Base-by-base conservation (phyloP, 768 basidiomycete genomes). In the Boletus sp. region DNA sequence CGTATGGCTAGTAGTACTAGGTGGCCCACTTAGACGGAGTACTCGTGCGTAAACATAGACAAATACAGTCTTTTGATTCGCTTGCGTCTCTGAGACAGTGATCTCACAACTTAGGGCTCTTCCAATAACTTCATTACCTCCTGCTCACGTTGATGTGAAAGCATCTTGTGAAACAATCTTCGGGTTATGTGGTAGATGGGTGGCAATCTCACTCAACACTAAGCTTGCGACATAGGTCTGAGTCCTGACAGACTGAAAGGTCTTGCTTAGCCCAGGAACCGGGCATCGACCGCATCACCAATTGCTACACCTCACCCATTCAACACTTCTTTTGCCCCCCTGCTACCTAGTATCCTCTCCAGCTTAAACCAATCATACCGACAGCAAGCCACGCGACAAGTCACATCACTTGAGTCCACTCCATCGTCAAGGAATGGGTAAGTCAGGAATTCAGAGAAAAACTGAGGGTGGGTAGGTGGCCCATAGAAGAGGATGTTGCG, bases 401-500 rank as follows among this genome's bases (percentile, higher is more conserved):
- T 87, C n/a, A 98, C 83, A 68, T 98, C 96, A 7, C 82, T 80
- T 14, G 85, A 75, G 46, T 97, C 94, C n/a, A 97, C 88, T 8
- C 83, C 92, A 15, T 90, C 85, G 51, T 92, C 92, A 39, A 93
- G 78, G 82, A 98, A 98, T 0, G 96, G 95, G 68, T 86, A 95
- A 12, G 87, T 85, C 49, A 98, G 71, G 58, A 93, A 81, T 69
- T 98, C 97, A 0, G 91, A 84, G 73, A 96, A 98, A 75, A 94
- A 98, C 64, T 89, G 85, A 1, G 93, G 82, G 70, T 98, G 92
- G 52, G 92, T 86, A 0, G 97, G 97, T 35, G 90, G 90, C 0
- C 85, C 89, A 67, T 98, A 99, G 76, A 98, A 98, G 42, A 98
- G 79, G 63, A 97, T 72, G 65, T 97, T 98, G 50, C 90, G 87